Conservation (phyloP, 129 eudicot species). For the Silybum marianum region DNA sequence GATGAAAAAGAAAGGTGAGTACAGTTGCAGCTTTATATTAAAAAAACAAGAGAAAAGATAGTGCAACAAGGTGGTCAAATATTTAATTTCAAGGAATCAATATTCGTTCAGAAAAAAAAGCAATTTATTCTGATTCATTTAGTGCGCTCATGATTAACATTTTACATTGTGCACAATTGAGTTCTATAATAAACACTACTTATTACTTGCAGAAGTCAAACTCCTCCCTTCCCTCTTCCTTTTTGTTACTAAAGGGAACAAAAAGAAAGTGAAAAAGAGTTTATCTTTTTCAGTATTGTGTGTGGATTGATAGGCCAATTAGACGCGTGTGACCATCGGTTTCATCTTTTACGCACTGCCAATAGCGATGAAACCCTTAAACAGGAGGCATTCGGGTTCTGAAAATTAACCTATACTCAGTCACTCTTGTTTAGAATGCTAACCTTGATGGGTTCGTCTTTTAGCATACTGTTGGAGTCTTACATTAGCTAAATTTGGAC, state of each 20-base stretch:
- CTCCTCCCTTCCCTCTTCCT: conserved; percentile 19
- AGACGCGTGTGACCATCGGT: conserved; percentile 10
- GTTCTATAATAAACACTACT: conserved; percentile 38
- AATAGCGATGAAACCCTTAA: neutral
- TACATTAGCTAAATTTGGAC: neutral
- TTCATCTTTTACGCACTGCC: neutral
- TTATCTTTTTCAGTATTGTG: conserved; percentile 37
- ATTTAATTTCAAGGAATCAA: conserved; percentile 29
- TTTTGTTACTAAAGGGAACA: conserved; percentile 31
- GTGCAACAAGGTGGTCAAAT: conserved; percentile 35
- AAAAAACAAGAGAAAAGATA: conserved; percentile 29
- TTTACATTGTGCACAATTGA: conserved; percentile 34
- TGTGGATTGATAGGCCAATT: conserved; percentile 36
- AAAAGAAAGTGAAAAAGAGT: conserved; percentile 39
- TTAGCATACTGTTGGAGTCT: neutral
- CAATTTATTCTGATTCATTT: conserved; percentile 28
- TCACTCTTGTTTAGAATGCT: conserved; percentile 2
- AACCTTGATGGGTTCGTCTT: neutral
- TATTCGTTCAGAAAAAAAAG: conserved; percentile 26
- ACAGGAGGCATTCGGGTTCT: neutral
- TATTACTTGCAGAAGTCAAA: conserved; percentile 47
- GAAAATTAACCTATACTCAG: neutral
- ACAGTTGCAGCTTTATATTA: conserved; percentile 37
- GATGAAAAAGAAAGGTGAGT: conserved; percentile 19
- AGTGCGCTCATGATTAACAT: conserved; percentile 50